Conservation (phyloP, 345 rosid genomes). For the Cardamine resedifolia region DNA sequence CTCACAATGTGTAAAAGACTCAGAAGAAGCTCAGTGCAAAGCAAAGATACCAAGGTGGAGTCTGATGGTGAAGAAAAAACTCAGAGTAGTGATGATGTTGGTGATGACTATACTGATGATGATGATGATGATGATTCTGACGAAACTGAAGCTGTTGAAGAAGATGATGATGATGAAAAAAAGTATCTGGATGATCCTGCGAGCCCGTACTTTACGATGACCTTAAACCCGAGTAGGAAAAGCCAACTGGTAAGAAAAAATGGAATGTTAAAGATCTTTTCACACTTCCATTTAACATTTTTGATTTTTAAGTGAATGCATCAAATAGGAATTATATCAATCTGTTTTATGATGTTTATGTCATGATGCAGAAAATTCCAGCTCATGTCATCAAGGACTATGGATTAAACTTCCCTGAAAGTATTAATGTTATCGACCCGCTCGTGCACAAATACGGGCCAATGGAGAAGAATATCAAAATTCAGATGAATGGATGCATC, state of each 20-base stretch:
- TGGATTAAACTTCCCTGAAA: conserved; percentile 8
- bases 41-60: neutral
- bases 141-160: neutral
- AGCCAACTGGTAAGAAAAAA: conserved; percentile 24
- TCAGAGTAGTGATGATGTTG: neutral
- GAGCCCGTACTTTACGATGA: neutral
- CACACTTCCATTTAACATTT: neutral
- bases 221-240: conserved; percentile 13
- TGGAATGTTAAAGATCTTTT: neutral
- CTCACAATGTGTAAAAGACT: neutral
- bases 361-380: conserved; percentile 17
- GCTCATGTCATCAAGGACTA: conserved; percentile 15
- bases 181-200: neutral
- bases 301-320: neutral
- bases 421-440: neutral
- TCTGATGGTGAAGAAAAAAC: conserved; percentile 3
- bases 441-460: neutral
- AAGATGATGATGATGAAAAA: neutral
- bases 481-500: neutral
- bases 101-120: neutral
- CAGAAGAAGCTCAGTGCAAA: neutral
- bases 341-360: conserved; percentile 4
- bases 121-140: neutral
- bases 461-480: conserved; percentile 7
- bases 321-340: neutral